Conservation (phyloP, 2,329 filamentous ascomycete genomes). For the Fusarium globosum region DNA sequence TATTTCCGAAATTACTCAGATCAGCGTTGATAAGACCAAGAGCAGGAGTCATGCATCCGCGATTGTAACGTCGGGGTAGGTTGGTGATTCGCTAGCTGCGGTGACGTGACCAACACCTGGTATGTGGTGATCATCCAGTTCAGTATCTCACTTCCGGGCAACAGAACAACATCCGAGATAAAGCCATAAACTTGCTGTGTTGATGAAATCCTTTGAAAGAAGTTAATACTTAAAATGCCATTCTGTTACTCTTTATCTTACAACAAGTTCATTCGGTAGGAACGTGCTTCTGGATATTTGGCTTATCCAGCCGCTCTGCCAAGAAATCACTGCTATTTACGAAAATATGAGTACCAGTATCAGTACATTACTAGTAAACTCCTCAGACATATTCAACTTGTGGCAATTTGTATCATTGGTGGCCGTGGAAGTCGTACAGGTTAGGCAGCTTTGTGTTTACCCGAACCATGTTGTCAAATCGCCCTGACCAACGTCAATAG, state of each 20-base stretch:
- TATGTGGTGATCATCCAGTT: conserved; percentile 21
- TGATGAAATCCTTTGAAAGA: fast-evolving
- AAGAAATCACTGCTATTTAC: fast-evolving
- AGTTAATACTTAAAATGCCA: fast-evolving
- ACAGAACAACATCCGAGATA: not conserved
- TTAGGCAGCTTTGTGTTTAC: not conserved
- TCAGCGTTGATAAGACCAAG: not conserved
- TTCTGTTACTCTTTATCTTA: fast-evolving
- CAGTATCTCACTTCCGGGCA: fast-evolving
- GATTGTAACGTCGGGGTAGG: not conserved
- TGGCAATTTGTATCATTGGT: fast-evolving
- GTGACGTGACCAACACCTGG: conserved; percentile 30
- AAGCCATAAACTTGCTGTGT: fast-evolving
- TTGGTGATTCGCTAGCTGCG: not conserved
- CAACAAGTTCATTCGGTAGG: fast-evolving
- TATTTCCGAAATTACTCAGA: not conserved
- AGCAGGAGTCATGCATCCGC: not conserved
- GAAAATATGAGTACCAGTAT: fast-evolving
- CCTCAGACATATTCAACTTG: not conserved
- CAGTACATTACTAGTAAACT: fast-evolving
- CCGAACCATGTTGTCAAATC: fast-evolving
- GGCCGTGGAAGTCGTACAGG: fast-evolving
- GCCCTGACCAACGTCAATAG: fast-evolving
- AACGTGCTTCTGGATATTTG: fast-evolving
- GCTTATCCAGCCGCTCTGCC: fast-evolving